Evolutionary conservation across 2,329 filamentous ascomycete genomes (phyloP).

Genomic region (Didymella pinodella): DNA sequence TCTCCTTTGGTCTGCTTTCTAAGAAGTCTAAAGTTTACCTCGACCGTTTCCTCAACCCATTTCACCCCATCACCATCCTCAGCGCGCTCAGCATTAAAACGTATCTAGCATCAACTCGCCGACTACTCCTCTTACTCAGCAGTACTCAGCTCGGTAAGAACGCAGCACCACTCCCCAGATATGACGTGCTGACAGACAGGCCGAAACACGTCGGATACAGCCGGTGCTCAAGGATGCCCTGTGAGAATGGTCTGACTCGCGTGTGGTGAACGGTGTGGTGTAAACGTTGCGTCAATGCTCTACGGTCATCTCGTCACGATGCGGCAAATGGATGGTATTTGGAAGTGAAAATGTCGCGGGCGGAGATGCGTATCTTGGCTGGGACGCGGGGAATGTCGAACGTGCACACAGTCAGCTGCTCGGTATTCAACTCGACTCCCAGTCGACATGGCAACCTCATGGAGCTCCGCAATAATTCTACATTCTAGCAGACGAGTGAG

Average conservation of each 20-base stretch:
- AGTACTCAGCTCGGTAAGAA: background rate
- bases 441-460: conserved; percentile 21
- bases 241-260: background rate
- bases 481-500: conserved; percentile 10
- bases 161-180: background rate
- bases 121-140: background rate
- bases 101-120: background rate
- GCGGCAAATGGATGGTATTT: background rate
- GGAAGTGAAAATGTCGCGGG: background rate
- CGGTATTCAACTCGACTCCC: no score
- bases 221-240: background rate
- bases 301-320: background rate
- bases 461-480: background rate
- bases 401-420: conserved; percentile 9
- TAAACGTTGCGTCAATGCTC: background rate
- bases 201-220: background rate
- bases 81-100: background rate
- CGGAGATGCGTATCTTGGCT: conserved; percentile 5
- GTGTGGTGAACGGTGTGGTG: background rate
- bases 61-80: background rate
- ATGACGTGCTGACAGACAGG: background rate
- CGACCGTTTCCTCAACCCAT: no score
- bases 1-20: no score
- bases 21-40: no score
- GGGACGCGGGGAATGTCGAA: conserved; percentile 15